These are phyloP conservation scores for Oryza rufipogon DNA, from an alignment of 176 grass and related monocot species.

Conservation along the genomic window DNA sequence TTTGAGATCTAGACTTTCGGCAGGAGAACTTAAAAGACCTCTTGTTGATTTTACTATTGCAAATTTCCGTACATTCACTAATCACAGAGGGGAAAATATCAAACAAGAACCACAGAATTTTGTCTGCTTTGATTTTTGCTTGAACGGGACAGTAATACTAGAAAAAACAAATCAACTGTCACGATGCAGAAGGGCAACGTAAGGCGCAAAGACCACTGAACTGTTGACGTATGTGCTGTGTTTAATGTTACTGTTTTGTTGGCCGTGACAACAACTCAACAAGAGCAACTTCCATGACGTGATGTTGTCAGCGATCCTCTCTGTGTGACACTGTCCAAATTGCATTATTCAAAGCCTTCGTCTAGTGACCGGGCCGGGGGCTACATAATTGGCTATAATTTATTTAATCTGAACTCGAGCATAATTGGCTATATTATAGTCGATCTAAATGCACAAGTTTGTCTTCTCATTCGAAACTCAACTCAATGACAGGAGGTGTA, in stretches of 20 bases:
- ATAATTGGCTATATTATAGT: conserved; percentile 47
- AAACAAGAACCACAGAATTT: neutral
- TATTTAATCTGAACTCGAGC: neutral
- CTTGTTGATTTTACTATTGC: neutral
- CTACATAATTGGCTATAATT: conserved; percentile 44
- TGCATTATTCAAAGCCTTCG: neutral
- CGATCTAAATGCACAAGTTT: conserved; percentile 35
- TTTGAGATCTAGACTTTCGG: neutral
- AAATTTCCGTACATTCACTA: neutral
- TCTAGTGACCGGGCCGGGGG: neutral
- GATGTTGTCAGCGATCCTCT: conserved; percentile 34
- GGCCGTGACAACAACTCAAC: conserved; percentile 20
- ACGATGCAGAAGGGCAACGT: neutral
- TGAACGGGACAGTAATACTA: neutral
- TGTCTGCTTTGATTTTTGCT: neutral
- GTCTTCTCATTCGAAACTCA: conserved; percentile 36
- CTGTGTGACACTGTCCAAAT: neutral
- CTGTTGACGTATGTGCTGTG: neutral
- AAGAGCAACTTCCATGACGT: conserved; percentile 13
- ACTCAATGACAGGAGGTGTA: conserved; percentile 30
- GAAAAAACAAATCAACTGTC: conserved; percentile 12
- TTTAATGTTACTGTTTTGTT: conserved; percentile 8
- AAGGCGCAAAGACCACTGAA: neutral
- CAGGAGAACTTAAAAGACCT: neutral
- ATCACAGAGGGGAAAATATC: neutral